Evolutionary conservation across 106 monocot species (phyloP).

Genomic region (Alisma plantagoaquatica): DNA sequence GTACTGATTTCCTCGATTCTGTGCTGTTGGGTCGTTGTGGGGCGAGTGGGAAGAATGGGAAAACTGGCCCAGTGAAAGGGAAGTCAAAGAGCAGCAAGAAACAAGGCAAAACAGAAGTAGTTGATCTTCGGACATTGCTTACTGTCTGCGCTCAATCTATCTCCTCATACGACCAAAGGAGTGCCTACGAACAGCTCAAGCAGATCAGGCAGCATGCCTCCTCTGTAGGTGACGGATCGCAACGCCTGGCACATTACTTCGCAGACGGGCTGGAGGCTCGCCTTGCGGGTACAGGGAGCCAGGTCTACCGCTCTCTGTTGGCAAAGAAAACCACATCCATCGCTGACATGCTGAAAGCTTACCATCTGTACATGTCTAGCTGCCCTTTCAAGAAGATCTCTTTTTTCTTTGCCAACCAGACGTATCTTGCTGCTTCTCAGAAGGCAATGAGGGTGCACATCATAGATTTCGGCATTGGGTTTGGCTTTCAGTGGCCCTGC

Average conservation of each 20-base stretch:
- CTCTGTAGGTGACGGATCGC: slow-evolving; percentile 22
- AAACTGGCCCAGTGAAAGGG: background rate
- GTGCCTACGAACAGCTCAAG: slow-evolving; percentile 19
- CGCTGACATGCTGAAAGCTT: slow-evolving; percentile 26
- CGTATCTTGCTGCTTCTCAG: slow-evolving; percentile 11
- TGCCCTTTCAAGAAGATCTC: slow-evolving; percentile 37
- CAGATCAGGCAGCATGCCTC: slow-evolving; percentile 34
- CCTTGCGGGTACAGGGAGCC: slow-evolving; percentile 28
- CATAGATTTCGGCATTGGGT: slow-evolving; percentile 35
- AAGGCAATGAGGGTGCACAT: slow-evolving; percentile 20
- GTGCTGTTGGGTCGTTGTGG: slow-evolving; percentile 14
- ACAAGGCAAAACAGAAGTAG: slow-evolving; percentile 18
- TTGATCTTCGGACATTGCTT: slow-evolving; percentile 34
- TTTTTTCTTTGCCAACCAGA: slow-evolving; percentile 20
- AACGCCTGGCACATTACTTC: slow-evolving; percentile 32
- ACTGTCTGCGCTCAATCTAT: slow-evolving; percentile 28
- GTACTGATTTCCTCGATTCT: slow-evolving; percentile 16
- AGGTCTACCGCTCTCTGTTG: slow-evolving; percentile 15
- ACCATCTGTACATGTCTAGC: slow-evolving; percentile 29
- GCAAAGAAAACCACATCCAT: slow-evolving; percentile 13
- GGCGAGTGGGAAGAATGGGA: background rate
- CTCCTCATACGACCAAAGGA: slow-evolving; percentile 16
- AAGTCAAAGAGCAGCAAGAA: slow-evolving; percentile 18
- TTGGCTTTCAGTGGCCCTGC: slow-evolving; percentile 44
- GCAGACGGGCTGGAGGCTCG: slow-evolving; percentile 44